Percentiles rank a stretch among this genome's conserved stretches.
These are phyloP conservation scores for Hypoxylon lenormandii DNA, from an alignment of 495 filamentous ascomycete species.

Conservation along the genomic window DNA sequence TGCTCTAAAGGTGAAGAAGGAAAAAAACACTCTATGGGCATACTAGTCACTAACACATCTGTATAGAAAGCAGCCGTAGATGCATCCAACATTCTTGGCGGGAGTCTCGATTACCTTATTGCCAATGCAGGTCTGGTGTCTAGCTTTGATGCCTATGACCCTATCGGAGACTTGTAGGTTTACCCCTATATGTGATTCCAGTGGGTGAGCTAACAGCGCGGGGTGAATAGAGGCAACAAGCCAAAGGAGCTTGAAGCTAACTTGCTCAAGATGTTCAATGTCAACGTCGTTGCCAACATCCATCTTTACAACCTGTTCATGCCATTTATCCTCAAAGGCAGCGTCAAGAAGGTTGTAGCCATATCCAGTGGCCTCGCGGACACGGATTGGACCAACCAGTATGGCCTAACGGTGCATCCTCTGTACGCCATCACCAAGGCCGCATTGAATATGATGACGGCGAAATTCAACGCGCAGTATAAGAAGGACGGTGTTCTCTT, in stretches of 20 bases:
- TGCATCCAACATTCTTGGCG: conserved; percentile 53
- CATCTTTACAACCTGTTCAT: conserved; percentile 66
- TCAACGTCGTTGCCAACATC: conserved; percentile 64
- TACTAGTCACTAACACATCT: not conserved
- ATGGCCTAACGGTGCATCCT: conserved; percentile 41
- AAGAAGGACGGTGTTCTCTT: conserved; percentile 65
- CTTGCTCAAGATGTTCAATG: conserved; percentile 52
- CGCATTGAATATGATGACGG: conserved; percentile 59
- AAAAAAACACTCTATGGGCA: not conserved
- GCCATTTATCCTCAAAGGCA: conserved; percentile 63
- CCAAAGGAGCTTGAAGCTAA: conserved; percentile 46
- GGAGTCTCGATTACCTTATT: conserved; percentile 65
- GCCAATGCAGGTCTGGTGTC: conserved; percentile 61
- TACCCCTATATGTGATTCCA: not conserved
- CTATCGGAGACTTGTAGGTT: conserved; percentile 46
- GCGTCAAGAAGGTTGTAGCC: conserved; percentile 66
- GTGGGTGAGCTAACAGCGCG: not conserved
- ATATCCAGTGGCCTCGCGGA: conserved; percentile 65
- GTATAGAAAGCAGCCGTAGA: conserved; percentile 47
- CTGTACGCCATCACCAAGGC: conserved; percentile 56
- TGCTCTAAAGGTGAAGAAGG: conserved; percentile 49
- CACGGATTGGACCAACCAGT: conserved; percentile 47
- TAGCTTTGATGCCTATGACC: conserved; percentile 39
- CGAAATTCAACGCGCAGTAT: conserved; percentile 65
- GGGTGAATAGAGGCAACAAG: conserved; percentile 45